phyloP scores from a whole-genome alignment of 2,329 filamentous ascomycete genomes.

The Emergomyces africanus region DNA sequence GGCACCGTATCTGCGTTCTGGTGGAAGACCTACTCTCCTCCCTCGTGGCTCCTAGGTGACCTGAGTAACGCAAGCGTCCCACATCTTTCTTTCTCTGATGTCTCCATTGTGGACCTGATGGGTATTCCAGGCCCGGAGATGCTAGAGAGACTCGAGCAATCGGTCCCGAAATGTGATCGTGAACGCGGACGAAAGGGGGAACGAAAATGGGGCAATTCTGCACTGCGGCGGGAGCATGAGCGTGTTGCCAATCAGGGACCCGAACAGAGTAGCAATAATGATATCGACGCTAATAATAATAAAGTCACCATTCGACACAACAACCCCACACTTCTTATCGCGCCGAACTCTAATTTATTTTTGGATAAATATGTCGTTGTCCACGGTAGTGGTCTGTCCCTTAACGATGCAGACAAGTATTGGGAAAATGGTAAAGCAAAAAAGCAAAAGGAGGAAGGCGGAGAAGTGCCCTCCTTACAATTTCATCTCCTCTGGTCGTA shows the following conservation, averaged over 20 bases:
- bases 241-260: not conserved
- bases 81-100: conserved; percentile 13
- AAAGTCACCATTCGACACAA: conserved; percentile 6
- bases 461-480: conserved; percentile 6
- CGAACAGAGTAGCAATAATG: conserved; percentile 1
- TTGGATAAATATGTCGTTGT: conserved; percentile 25
- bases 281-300: not conserved
- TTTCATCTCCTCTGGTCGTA: conserved; percentile 33
- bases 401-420: not conserved
- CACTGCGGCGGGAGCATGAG: not conserved
- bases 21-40: conserved; percentile 45
- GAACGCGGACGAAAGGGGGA: not conserved
- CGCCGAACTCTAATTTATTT: conserved; percentile 32
- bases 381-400: not conserved
- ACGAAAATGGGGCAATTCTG: not conserved
- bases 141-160: conserved; percentile 24
- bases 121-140: conserved; percentile 32
- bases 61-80: not conserved
- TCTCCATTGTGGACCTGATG: conserved; percentile 37
- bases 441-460: not conserved
- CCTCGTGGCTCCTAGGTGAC: conserved; percentile 37
- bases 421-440: not conserved
- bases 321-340: conserved; percentile 29
- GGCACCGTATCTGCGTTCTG: conserved; percentile 32
- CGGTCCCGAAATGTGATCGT: conserved; percentile 20